Percentiles rank a stretch among this genome's conserved stretches.
phyloP scores from a whole-genome alignment of 148 eudicot genomes.

The Limonium bicolor region DNA sequence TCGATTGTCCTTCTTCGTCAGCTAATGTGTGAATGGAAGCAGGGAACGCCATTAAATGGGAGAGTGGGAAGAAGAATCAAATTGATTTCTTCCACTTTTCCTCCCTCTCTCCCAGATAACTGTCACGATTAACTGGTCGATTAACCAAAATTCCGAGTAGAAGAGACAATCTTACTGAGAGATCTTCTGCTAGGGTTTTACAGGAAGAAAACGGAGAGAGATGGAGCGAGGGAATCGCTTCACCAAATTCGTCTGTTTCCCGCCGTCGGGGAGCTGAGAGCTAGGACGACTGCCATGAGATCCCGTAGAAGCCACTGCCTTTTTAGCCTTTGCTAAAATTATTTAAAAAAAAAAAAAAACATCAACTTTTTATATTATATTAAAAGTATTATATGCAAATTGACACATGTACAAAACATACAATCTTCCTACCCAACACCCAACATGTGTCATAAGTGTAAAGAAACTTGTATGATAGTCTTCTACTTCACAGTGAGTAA shows the following conservation, averaged over 20 bases:
- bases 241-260: conserved; percentile 11
- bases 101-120: conserved; percentile 2
- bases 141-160: background rate
- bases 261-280: no score
- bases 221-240: background rate
- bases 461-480: no score
- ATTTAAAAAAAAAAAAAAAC: no score
- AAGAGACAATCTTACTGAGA: background rate
- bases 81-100: background rate
- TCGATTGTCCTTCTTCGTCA: background rate
- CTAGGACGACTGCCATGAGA: no score
- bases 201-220: background rate
- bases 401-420: no score
- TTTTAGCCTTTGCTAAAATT: no score
- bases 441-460: no score
- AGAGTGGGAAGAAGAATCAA: background rate
- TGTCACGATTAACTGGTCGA: conserved; percentile 1
- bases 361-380: no score
- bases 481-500: no score
- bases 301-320: no score
- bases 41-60: conserved; percentile 25
- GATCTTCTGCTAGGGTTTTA: conserved; percentile 3
- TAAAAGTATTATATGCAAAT: no score
- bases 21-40: conserved; percentile 9
- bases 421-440: no score